Evolutionary conservation across 257 asterid genomes (phyloP), one percentile per base, ranked within the genome.

Genomic region (Ligustrum vulgare): DNA sequence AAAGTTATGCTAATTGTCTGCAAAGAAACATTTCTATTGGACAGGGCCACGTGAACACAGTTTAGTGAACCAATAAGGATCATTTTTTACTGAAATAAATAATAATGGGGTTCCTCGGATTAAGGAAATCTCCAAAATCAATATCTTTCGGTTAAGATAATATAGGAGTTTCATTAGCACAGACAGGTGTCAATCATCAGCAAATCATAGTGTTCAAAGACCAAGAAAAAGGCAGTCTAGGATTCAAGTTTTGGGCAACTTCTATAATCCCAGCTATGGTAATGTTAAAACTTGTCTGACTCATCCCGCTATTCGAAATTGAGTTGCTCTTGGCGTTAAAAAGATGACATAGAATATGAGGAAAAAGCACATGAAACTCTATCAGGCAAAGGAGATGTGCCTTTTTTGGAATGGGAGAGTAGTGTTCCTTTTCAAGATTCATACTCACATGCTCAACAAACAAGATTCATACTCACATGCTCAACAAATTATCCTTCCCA

Each of bases 31-130:
- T 54, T 79, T 36, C 63, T 62, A 84, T 86, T 86, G 89, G 89
- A 3, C 25, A 34, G 79, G 25, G 8, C 89, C 89, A 86, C 88
- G 90, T 86, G 88, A 86, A 79, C 62, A 37, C 73, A 43, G 63
- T 72, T 83, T 77, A 73, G 69, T 62, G 31, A 77, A 67, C 83
- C 86, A 81, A 78, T 79, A 37, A 83, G 86, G 80, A 81, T 81
- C 82, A 73, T 73, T 75, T 75, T 67, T 51, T 11, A 49, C 35
- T 43, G 18, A 73, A 79, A 73, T 43, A 73, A 79, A 73, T 43
- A 62, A 33, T 72, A 68, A 45, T n/a, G 75, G 75, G 62, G 65
- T 18, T 80, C 81, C 83, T 79, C 41, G 85, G 75, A 74, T 76
- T 76, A 79, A 70, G 84, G 76, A 76, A 56, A 65, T 25, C 79